Percentiles rank a stretch among this genome's conserved stretches.
phyloP scores from a whole-genome alignment of 2,329 filamentous ascomycete genomes.

The Fusarium bulbicola region DNA sequence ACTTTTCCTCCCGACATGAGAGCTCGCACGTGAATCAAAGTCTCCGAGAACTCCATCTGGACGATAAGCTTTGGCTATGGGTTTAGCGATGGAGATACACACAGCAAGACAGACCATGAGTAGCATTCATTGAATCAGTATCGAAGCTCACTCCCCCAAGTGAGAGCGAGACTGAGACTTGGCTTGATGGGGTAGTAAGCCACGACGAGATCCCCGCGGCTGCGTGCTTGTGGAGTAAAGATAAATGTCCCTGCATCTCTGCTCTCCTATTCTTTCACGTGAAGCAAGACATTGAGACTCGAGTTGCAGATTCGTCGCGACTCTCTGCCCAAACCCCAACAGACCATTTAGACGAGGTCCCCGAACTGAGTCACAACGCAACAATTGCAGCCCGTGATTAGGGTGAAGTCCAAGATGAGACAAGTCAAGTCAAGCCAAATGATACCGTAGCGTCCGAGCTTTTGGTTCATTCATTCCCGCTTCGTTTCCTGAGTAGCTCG shows the following conservation, averaged over 20 bases:
- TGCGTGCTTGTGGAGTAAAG: slow-evolving; percentile 18
- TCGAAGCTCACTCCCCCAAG: not conserved
- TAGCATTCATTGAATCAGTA: not conserved
- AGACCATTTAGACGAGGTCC: slow-evolving; percentile 4
- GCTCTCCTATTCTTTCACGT: slow-evolving; percentile 19
- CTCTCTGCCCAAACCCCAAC: not conserved
- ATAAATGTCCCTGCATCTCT: slow-evolving; percentile 3
- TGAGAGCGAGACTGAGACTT: not conserved
- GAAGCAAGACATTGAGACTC: slow-evolving; percentile 17
- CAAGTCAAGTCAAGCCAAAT: not conserved
- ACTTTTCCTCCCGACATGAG: not conserved
- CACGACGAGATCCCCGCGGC: slow-evolving; percentile 5
- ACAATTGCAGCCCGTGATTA: not conserved
- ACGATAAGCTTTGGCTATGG: not conserved
- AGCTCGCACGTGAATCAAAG: not conserved
- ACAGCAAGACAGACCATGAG: not conserved
- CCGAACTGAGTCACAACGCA: not conserved
- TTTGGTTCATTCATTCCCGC: slow-evolving; percentile 19
- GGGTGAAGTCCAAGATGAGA: not conserved
- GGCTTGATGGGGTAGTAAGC: slow-evolving; percentile 6
- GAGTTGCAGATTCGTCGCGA: not conserved
- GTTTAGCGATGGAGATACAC: not conserved
- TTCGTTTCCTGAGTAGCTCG: slow-evolving; percentile 13
- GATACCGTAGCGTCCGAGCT: slow-evolving; percentile 3
- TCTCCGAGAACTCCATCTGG: slow-evolving; percentile 8